phyloP scores from a whole-genome alignment of 345 rosid genomes.

The Noccaea bulbosa region DNA sequence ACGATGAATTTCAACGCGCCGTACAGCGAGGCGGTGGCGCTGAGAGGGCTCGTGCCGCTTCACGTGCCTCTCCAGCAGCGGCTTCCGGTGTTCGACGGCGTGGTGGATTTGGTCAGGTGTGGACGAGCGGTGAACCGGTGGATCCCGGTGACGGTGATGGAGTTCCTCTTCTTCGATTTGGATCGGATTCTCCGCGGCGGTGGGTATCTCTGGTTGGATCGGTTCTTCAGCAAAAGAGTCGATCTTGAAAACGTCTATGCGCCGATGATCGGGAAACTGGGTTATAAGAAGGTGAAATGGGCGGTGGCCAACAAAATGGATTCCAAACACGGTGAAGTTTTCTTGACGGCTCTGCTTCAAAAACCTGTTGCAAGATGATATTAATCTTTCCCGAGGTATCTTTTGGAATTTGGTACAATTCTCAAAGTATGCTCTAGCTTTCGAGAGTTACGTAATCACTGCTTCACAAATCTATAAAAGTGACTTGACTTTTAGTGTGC shows the following conservation, averaged over 20 bases:
- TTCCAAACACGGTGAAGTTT: slow-evolving; percentile 87
- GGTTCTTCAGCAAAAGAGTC: slow-evolving; percentile 68
- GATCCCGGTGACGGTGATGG: slow-evolving; percentile 84
- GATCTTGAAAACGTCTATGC: slow-evolving; percentile 76
- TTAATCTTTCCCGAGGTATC: slow-evolving; percentile 19
- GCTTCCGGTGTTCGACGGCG: slow-evolving; percentile 89
- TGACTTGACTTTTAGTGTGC: neutral
- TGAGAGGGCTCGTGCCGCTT: slow-evolving; percentile 84
- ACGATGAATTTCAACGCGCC: slow-evolving; percentile 93
- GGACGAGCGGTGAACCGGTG: slow-evolving; percentile 94
- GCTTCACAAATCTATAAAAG: neutral
- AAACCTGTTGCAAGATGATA: slow-evolving; percentile 73
- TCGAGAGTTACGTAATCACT: slow-evolving; percentile 4
- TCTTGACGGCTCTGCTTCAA: slow-evolving; percentile 85
- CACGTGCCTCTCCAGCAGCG: slow-evolving; percentile 95
- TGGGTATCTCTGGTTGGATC: slow-evolving; percentile 91
- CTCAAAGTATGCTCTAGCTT: neutral
- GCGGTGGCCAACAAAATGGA: slow-evolving; percentile 74
- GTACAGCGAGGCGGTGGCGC: slow-evolving; percentile 84
- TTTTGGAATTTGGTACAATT: neutral
- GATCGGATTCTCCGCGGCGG: slow-evolving; percentile 88
- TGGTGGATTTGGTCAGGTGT: slow-evolving; percentile 86
- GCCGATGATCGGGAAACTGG: slow-evolving; percentile 83
- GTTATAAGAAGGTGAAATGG: slow-evolving; percentile 98
- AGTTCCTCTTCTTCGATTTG: slow-evolving; percentile 80